Evolutionary conservation across 2,329 filamentous ascomycete genomes (phyloP), one percentile per base, ranked within the genome.

Genomic region (Calonectria pauciramosa): DNA sequence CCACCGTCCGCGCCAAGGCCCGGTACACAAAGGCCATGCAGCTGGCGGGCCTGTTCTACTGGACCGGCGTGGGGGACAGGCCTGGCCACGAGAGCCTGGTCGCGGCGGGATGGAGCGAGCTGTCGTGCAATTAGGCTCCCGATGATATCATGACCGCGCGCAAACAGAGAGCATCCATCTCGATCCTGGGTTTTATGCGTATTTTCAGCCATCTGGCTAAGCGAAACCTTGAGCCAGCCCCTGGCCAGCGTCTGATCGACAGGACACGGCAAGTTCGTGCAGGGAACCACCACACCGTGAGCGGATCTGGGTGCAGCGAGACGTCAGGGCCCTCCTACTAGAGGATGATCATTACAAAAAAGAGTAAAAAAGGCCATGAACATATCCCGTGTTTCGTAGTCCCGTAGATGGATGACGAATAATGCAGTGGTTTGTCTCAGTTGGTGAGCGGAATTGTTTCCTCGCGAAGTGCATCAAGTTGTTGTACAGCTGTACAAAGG

Each of bases 21-120:
- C 85, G 86, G 44, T 93, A 91, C 79, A 91, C 89, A 60, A 89
- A 87, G 60, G 84, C 86, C 44, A 86, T 87, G 73, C 87, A 87
- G 1, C 84, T 94, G 1, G 92, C 89, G 0, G 93, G 93, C 0
- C 77, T 94, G 36, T 94, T 94, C 82, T 94, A 93, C 84, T 94
- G 93, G 93, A 92, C 92, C 49, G 92, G 92, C 2, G 89, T 89
- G 2, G 91, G 89, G 0, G 93, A 94, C 84, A 86, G 88, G 10
- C 83, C 85, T 51, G 90, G 88, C 2, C 78, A 83, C 11, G 85
- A 89, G 77, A 94, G 92, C 80, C 80, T 94, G 74, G 89, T 94
- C 30, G 88, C 88, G 68, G 90, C 91, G 38, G 92, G 92, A 6
- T 92, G 89, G 79, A 85, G 89, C 72, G 89, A 88, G 2, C 82